Evolutionary conservation across 148 eudicot genomes (phyloP).

Genomic region (Silene conica): DNA sequence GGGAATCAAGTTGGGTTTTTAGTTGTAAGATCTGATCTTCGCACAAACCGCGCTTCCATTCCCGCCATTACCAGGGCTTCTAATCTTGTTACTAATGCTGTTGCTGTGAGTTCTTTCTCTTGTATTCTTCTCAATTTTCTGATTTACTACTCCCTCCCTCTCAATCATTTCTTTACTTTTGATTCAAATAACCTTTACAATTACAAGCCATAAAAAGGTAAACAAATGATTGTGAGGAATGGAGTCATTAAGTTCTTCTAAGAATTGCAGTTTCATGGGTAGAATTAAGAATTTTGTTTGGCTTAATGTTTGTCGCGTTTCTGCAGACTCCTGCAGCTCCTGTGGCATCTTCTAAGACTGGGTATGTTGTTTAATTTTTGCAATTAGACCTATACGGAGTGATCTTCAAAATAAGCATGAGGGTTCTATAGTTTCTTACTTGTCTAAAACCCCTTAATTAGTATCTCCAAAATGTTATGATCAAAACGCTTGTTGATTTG

Average conservation of each 20-base stretch:
- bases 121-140: neutral
- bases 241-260: too few species aligned
- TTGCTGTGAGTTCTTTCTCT: conserved; percentile 45
- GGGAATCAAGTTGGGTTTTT: conserved; percentile 38
- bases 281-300: neutral
- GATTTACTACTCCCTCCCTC: too few species aligned
- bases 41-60: conserved; percentile 26
- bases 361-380: conserved; percentile 17
- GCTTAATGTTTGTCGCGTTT: conserved; percentile 1
- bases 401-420: too few species aligned
- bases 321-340: conserved; percentile 24
- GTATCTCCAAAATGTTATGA: neutral
- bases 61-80: conserved; percentile 25
- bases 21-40: conserved; percentile 44
- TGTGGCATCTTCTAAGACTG: conserved; percentile 21
- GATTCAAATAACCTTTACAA: too few species aligned
- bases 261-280: neutral
- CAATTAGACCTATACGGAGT: too few species aligned
- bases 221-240: too few species aligned
- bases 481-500: neutral
- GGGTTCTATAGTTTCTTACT: too few species aligned
- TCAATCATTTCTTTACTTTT: too few species aligned
- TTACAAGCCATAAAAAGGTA: too few species aligned
- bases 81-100: conserved; percentile 48
- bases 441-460: too few species aligned